Conservation (phyloP, 164 flowering plant species). For the Dillenia turbinata region DNA sequence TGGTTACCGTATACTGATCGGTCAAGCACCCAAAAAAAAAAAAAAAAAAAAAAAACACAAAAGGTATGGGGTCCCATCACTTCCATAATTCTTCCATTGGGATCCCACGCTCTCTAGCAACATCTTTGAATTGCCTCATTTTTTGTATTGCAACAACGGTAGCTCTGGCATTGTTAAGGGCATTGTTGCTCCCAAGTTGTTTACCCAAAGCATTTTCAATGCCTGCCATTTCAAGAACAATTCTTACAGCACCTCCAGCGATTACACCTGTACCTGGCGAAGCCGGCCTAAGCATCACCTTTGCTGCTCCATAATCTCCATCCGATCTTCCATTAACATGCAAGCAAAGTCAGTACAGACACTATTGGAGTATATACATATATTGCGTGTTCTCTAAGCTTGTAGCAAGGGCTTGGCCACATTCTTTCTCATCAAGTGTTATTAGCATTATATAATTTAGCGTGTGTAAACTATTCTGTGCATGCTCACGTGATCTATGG, state of each 20-base stretch:
- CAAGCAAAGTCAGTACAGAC: background rate
- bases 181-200: slow-evolving; percentile 85
- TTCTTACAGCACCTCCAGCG: slow-evolving; percentile 94
- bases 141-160: slow-evolving; percentile 71
- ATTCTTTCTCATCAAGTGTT: too few species aligned
- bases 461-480: too few species aligned
- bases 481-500: too few species aligned
- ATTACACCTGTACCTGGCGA: slow-evolving; percentile 96
- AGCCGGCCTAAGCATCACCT: slow-evolving; percentile 99
- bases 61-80: slow-evolving; percentile 22
- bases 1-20: too few species aligned
- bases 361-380: too few species aligned
- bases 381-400: too few species aligned
- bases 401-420: too few species aligned
- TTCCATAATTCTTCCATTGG: slow-evolving; percentile 99
- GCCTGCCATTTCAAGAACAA: slow-evolving; percentile 93
- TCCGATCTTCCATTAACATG: slow-evolving; percentile 51
- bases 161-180: slow-evolving; percentile 95
- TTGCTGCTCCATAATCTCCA: slow-evolving; percentile 90
- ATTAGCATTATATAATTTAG: too few species aligned
- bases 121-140: slow-evolving; percentile 82
- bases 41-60: too few species aligned
- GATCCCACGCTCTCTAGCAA: slow-evolving; percentile 81
- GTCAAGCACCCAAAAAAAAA: too few species aligned
- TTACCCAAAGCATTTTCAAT: slow-evolving; percentile 95